Evolutionary conservation across 805 yeast genomes (phyloP), one percentile per base, ranked within the genome.

Genomic region (Pichia thaimueangensis): DNA sequence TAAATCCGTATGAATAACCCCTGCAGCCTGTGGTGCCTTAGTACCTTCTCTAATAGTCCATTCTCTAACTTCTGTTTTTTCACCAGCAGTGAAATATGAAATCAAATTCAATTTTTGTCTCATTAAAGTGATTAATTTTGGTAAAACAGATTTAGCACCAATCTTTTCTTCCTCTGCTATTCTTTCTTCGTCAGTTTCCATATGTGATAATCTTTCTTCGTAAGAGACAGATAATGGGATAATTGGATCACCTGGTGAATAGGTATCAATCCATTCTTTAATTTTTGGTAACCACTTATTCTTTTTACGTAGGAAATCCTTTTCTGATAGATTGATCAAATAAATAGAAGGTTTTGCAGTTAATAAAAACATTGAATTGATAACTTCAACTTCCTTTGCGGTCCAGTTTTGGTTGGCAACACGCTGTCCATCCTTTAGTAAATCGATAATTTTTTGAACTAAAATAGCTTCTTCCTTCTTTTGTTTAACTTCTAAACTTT

Each of bases 221-320:
- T 86, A 74, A 48, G 82, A 82, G 42, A 93, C 96, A 41, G 95
- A 82, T 65, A 93, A 76, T 64, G 98, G 98, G 55, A 93, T 86
- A 59, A 93, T 84, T 47, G 82, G 66, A 64, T 84, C 94, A 37
- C 79, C 77, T 6, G 91, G 87, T 13, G 86, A 75, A 57, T 80
- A 74, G 37, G 69, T 70, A 22, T 64, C 65, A 24, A 85, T 72
- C 96, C 96, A 88, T 23, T 68, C 64, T 53, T 70, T 54, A 22
- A 87, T 80, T 16, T 61, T 69, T 2, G 57, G 51, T 37, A 70
- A 52, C 58, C 76, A 74, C 57, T 74, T 75, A 58, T 80, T 78
- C 45, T 63, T 56, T 50, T 73, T 69, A 32, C 67, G 54, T 12
- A 75, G 60, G 58, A 74, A 87, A 57, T 87, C 96, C 36, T 70